Evolutionary conservation across 257 asterid species (phyloP).

Genomic region (Gardenia jasminoides): DNA sequence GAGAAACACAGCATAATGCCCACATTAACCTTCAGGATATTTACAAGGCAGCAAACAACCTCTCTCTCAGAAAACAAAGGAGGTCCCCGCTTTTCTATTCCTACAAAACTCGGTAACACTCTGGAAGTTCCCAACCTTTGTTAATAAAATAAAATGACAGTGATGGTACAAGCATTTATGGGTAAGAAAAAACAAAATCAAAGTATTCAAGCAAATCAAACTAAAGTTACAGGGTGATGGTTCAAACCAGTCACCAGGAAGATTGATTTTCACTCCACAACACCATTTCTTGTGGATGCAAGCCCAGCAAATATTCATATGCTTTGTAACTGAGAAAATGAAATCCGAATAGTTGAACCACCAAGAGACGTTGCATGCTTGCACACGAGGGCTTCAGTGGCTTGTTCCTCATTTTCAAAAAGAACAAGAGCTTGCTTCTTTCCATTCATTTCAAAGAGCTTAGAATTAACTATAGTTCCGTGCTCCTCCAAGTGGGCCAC

Average conservation of each 20-base stretch:
- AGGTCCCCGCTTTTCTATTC: neutral
- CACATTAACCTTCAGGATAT: neutral
- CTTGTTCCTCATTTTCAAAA: slow-evolving; percentile 88
- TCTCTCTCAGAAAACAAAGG: slow-evolving; percentile 13
- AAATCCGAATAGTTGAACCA: slow-evolving; percentile 82
- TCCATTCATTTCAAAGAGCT: slow-evolving; percentile 91
- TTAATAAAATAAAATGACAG: slow-evolving; percentile 5
- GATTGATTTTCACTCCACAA: slow-evolving; percentile 28
- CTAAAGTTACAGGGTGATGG: slow-evolving; percentile 16
- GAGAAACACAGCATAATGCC: neutral
- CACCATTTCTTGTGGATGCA: slow-evolving; percentile 6
- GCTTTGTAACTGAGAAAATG: slow-evolving; percentile 93
- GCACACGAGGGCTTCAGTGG: slow-evolving; percentile 96
- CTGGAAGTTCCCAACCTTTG: neutral
- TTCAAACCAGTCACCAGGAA: slow-evolving; percentile 16
- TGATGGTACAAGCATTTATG: slow-evolving; percentile 8
- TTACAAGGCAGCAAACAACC: slow-evolving; percentile 11
- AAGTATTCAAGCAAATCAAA: slow-evolving; percentile 1
- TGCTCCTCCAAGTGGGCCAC: slow-evolving; percentile 76
- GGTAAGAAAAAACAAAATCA: neutral
- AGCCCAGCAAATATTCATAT: slow-evolving; percentile 38
- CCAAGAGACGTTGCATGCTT: slow-evolving; percentile 90
- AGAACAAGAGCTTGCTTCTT: slow-evolving; percentile 94
- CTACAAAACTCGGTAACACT: slow-evolving; percentile 19
- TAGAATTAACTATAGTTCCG: slow-evolving; percentile 61